Evolutionary conservation across 768 basidiomycete species (phyloP).

Genomic region (Leucosporidium creatinivorum): DNA sequence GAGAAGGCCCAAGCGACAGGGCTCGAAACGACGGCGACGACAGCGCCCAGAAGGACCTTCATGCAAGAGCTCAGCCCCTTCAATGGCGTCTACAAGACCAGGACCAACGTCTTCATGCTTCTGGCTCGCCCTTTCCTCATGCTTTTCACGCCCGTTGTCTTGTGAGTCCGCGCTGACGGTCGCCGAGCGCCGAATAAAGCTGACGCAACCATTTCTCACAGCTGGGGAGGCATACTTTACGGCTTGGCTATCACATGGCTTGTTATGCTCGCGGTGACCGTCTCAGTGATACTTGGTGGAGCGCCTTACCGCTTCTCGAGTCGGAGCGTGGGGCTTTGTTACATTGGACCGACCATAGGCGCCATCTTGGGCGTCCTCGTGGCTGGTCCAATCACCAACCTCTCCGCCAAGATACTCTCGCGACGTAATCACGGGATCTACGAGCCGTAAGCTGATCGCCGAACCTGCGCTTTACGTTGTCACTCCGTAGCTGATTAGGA

Average conservation of each 20-base stretch:
- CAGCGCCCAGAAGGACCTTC: not conserved
- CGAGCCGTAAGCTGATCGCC: slow-evolving; percentile 9
- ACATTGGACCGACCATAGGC: slow-evolving; percentile 23
- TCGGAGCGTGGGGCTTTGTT: not conserved
- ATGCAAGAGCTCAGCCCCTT: not conserved
- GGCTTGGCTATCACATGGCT: slow-evolving; percentile 32
- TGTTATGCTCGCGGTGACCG: slow-evolving; percentile 17
- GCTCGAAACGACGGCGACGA: not conserved
- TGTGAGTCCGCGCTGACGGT: slow-evolving; percentile 6
- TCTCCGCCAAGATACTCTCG: slow-evolving; percentile 21
- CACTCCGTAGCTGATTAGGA: too few species aligned
- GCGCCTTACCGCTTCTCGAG: not conserved
- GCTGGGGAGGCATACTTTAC: not conserved
- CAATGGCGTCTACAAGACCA: not conserved
- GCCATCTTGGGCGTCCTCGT: slow-evolving; percentile 24
- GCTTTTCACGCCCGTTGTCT: slow-evolving; percentile 7
- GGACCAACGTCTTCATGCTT: not conserved
- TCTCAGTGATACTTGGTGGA: not conserved
- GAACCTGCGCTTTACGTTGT: slow-evolving; percentile 27
- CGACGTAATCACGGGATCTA: slow-evolving; percentile 20
- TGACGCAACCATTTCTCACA: not conserved
- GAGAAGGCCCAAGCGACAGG: not conserved
- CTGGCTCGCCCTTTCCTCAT: not conserved
- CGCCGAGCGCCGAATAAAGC: not conserved
- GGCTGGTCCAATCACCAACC: slow-evolving; percentile 33